Evolutionary conservation across 1,284 basidiomycete species (phyloP), one percentile per base, ranked within the genome.

Genomic region (Melampsora americana): DNA sequence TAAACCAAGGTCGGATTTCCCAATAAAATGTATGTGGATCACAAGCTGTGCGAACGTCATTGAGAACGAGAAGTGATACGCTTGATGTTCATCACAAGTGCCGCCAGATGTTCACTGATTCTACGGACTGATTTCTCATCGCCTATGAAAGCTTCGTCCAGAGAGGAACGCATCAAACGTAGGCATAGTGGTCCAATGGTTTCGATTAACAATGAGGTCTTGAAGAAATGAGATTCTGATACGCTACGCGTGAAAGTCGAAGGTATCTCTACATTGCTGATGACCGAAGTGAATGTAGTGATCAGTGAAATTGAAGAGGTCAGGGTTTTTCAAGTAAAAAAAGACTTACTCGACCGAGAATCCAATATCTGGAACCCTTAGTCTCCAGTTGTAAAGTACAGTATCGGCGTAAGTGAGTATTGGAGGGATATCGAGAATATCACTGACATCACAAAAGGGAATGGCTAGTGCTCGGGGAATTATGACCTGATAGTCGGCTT

Each of bases 341-440:
- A 39, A 64, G 18, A 78, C 78, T 44, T 42, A 79, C 78, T 79
- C 79, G 14, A 79, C 77, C 18, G 78, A 75, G 42, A 83, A 78
- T 1, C 83, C 83, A 7, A 69, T 78, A 0, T 79, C 39, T 9
- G 80, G 78, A 74, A 84, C 80, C 23, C 79, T 77, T 53, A 82
- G 78, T 16, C 71, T 83, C 92, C 92, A 96, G 81, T 97, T 96
- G 85, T 94, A 98, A 7, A 98, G 86, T 1, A 97, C 94, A 39
- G 90, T 91, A 82, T 95, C 94, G 14, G 94, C 91, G 81, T 96
- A 98, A 1, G 94, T 97, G 64, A 95, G 86, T 59, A 97, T 86
- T 0, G 95, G 94, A 0, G 95, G 94, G 0, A 98, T 84, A 77
- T 91, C 90, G 18, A 98, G 87, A 67, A 90, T 85, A 0, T 86